These are phyloP conservation scores for Periconia sp. DNA, from an alignment of 2,329 filamentous ascomycete genomes.

Conservation along the genomic window DNA sequence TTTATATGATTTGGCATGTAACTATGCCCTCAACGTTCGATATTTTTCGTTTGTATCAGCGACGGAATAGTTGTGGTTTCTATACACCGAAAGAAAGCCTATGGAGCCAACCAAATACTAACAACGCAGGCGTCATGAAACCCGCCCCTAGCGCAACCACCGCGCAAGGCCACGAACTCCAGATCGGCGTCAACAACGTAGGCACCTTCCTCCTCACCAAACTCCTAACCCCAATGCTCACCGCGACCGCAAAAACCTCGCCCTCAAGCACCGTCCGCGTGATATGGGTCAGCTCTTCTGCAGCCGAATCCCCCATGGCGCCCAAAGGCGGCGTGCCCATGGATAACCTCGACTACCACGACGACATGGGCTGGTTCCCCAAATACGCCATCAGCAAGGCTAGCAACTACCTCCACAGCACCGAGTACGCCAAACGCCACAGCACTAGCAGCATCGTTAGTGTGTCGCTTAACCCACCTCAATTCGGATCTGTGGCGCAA, in stretches of 20 bases:
- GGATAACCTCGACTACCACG: conserved; percentile 1
- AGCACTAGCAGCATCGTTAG: conserved; percentile 7
- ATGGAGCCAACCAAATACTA: too few species aligned
- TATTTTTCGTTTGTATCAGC: too few species aligned
- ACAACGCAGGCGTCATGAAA: conserved; percentile 34
- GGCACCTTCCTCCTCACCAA: conserved; percentile 42
- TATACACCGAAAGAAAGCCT: too few species aligned
- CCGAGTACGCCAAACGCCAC: conserved; percentile 10
- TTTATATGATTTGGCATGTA: too few species aligned
- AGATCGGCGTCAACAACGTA: conserved; percentile 43
- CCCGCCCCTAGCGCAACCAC: conserved; percentile 16
- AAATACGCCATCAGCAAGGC: conserved; percentile 6
- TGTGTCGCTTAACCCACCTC: conserved; percentile 37
- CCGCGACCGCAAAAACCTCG: conserved; percentile 21
- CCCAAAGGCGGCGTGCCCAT: conserved; percentile 4
- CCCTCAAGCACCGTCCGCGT: conserved; percentile 33
- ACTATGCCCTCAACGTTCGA: too few species aligned
- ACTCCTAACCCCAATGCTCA: conserved; percentile 37
- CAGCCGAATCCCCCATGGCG: conserved; percentile 1
- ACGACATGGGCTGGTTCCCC: not conserved
- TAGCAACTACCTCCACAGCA: conserved; percentile 15
- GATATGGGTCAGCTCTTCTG: conserved; percentile 24
- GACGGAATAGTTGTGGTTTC: too few species aligned
- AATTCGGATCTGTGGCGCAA: conserved; percentile 39
- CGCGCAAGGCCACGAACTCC: conserved; percentile 17